phyloP scores from a whole-genome alignment of 78 protist species.

The Dictyostelium firmibasis region DNA sequence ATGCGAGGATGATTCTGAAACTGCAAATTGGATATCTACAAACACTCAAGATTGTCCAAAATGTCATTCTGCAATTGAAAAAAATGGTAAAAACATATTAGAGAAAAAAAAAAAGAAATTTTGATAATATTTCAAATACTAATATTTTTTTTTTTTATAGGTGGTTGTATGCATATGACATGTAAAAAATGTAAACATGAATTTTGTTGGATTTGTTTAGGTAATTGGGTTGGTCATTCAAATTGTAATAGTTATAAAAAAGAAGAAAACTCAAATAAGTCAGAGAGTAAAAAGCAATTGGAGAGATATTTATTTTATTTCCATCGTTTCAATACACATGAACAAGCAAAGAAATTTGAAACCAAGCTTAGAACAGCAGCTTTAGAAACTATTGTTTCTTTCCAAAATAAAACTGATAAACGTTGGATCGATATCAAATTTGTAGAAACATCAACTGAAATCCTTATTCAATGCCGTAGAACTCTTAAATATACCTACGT shows the following conservation, averaged over 20 bases:
- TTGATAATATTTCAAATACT: not conserved
- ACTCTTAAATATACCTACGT: slow-evolving; percentile 77
- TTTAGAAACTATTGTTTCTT: slow-evolving; percentile 6
- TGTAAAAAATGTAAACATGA: slow-evolving; percentile 46
- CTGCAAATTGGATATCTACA: slow-evolving; percentile 73
- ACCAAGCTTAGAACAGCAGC: slow-evolving; percentile 30
- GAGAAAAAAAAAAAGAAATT: not conserved
- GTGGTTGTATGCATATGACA: slow-evolving; percentile 16
- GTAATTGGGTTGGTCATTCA: slow-evolving; percentile 42
- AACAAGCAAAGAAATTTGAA: slow-evolving; percentile 69
- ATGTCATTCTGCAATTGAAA: slow-evolving; percentile 77
- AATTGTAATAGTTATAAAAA: slow-evolving; percentile 31
- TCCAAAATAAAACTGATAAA: slow-evolving; percentile 57
- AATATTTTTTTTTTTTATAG: not conserved
- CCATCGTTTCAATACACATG: slow-evolving; percentile 66
- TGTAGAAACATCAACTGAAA: slow-evolving; percentile 26
- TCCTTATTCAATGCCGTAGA: slow-evolving; percentile 63
- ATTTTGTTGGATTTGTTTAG: slow-evolving; percentile 74
- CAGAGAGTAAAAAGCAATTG: slow-evolving; percentile 41
- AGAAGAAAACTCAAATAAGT: slow-evolving; percentile 36
- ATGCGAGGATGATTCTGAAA: slow-evolving; percentile 76
- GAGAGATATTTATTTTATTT: slow-evolving; percentile 71
- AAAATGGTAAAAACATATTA: slow-evolving; percentile 23
- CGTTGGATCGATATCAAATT: slow-evolving; percentile 72
- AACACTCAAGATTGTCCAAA: slow-evolving; percentile 83